Percentiles rank a stretch among this genome's conserved stretches.
These are phyloP conservation scores for Fusarium gaditjirri DNA, from an alignment of 2,329 filamentous ascomycete genomes.

Conservation along the genomic window DNA sequence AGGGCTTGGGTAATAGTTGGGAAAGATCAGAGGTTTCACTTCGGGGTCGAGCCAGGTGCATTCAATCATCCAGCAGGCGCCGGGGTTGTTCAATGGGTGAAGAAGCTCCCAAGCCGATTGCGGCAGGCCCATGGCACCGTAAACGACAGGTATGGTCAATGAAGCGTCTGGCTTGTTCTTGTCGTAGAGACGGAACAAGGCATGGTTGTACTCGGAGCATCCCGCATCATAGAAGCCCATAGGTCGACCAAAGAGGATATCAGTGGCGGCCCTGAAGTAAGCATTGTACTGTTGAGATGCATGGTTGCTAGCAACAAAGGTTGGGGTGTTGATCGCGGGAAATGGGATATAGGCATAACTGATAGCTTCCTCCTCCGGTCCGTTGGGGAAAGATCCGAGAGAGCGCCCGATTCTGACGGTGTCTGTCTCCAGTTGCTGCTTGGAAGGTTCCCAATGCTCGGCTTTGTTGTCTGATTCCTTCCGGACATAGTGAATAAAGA, in stretches of 20 bases:
- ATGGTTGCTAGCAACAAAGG: conserved; percentile 29
- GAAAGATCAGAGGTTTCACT: conserved; percentile 21
- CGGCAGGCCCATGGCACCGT: conserved; percentile 26
- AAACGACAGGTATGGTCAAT: conserved; percentile 5
- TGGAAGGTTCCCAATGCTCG: conserved; percentile 36
- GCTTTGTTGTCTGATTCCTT: conserved; percentile 1
- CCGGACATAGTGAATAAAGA: conserved; percentile 36
- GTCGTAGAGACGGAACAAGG: conserved; percentile 29
- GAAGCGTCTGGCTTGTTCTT: not conserved
- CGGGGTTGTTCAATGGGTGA: conserved; percentile 27
- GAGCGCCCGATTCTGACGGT: conserved; percentile 29
- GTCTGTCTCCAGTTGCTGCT: conserved; percentile 23
- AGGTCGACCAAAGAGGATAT: conserved; percentile 41
- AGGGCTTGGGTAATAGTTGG: conserved; percentile 32
- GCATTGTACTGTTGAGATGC: conserved; percentile 43
- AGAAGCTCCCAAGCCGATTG: conserved; percentile 30
- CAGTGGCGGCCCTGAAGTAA: conserved; percentile 39
- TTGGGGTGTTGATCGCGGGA: conserved; percentile 9
- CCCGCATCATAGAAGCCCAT: not conserved
- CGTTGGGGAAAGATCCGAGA: not conserved
- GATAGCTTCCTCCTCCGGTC: conserved; percentile 3
- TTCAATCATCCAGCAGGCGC: conserved; percentile 28
- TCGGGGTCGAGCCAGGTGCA: not conserved
- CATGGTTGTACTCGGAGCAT: conserved; percentile 17
- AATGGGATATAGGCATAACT: conserved; percentile 39